Conservation (phyloP, 495 filamentous ascomycete species). For the Penicillium alfredii region DNA sequence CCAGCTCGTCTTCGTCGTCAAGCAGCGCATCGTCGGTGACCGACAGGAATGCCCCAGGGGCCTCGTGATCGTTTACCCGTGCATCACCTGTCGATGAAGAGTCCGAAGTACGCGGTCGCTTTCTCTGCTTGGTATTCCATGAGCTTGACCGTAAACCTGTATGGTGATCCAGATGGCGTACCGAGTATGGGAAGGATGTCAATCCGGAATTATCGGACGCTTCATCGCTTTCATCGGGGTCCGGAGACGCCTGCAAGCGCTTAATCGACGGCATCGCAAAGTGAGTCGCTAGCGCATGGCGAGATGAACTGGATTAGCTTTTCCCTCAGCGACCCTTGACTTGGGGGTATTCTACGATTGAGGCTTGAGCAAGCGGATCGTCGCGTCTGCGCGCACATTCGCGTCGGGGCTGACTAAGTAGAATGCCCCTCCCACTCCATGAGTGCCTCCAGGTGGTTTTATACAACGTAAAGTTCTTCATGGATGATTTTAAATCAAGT, state of each 20-base stretch:
- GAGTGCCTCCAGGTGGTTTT: too few relatives aligned
- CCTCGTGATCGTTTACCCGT: constrained; percentile 22
- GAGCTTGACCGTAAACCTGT: not conserved
- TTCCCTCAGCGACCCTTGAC: not conserved
- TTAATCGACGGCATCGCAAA: constrained; percentile 40
- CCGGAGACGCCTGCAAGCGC: constrained; percentile 39
- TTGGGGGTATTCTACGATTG: too few relatives aligned
- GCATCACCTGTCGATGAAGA: constrained; percentile 20
- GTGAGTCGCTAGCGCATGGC: constrained; percentile 2
- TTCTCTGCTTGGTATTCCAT: constrained; percentile 24
- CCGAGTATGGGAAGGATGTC: constrained; percentile 38
- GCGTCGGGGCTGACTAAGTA: constrained; percentile 11
- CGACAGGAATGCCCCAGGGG: constrained; percentile 18
- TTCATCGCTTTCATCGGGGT: constrained; percentile 36
- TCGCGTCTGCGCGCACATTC: constrained; percentile 15
- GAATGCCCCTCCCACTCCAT: not conserved
- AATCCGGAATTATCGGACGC: constrained; percentile 36
- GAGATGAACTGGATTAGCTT: constrained; percentile 2
- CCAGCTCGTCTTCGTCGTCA: constrained; percentile 45
- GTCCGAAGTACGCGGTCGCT: constrained; percentile 31
- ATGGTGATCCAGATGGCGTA: constrained; percentile 29
- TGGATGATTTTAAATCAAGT: too few relatives aligned
- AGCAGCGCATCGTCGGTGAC: constrained; percentile 33
- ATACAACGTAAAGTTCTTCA: too few relatives aligned
- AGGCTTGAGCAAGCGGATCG: too few relatives aligned